Base-by-base conservation (phyloP, 1,139 yeast species). In the Saccharomyces pastorianus region DNA sequence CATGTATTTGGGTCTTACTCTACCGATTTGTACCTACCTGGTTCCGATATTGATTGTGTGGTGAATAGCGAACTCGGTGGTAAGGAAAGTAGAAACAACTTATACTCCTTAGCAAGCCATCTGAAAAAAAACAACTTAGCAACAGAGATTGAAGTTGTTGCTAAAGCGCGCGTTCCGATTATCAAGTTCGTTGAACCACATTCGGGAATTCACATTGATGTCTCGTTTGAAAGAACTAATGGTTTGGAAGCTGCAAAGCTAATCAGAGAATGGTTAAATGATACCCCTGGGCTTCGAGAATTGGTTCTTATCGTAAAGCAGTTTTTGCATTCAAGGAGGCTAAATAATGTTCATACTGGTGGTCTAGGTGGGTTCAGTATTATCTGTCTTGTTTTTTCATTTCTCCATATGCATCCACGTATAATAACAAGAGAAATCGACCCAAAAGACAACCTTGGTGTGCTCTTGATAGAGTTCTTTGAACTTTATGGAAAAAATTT, bases 11-110 rank as follows among this genome's bases (percentile, higher is more conserved):
- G 99, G 0, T 90, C 98, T 0, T 88, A 84, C 69, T 97, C 99
- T 1, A 91, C 99, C 0, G 97, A 91, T 67, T 74, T 95, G 59
- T 93, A 91, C 64, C 74, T 95, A 25, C 99, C 99, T 0, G 96
- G 96, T 0, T 89, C 97, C 0, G 99, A 95, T 75, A 90, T 95
- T 46, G 99, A 95, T 71, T 85, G 95, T 84, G 99, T 93, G 46
- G 81, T 95, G 27, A 76, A 85, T 6, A 86, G 96, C 9, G 73
- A 76, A 25, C 69, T 76, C 3, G 85, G 87, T 2, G 80, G 79
- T 61, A 84, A 86, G 65, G 95, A 84, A 60, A 81, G 79, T 58
- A 78, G 88, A 63, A 79, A 83, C 23, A 76, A 83, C 47, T 72
- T 95, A 48, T 91, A 86, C 67, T 85, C 85, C 61, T 75, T 93